Conservation (phyloP, 108 stramenopile genomes). For the Nitzschia putrida region DNA sequence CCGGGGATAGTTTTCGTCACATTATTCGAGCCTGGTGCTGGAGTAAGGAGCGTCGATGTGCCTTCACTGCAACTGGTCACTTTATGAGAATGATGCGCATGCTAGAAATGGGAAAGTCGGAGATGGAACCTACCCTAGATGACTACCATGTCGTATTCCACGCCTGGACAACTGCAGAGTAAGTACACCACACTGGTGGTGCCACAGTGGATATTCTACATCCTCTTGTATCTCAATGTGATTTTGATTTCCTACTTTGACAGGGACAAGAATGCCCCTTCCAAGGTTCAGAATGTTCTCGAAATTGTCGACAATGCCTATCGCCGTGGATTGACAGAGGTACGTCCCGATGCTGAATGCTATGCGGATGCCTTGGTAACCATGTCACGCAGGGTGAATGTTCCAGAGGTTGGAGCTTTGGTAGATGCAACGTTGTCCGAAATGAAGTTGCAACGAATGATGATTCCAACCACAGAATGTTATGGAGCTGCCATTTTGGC, state of each 20-base stretch:
- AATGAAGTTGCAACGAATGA: slow-evolving; percentile 61
- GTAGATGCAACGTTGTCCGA: slow-evolving; percentile 51
- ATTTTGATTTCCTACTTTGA: not conserved
- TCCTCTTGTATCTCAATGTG: not conserved
- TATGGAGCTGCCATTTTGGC: slow-evolving; percentile 72
- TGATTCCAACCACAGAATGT: slow-evolving; percentile 68
- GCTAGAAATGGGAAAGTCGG: slow-evolving; percentile 47
- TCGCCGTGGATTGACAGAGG: slow-evolving; percentile 38
- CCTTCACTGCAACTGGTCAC: slow-evolving; percentile 72
- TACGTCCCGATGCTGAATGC: slow-evolving; percentile 60
- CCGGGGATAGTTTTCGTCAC: slow-evolving; percentile 48
- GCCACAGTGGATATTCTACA: not conserved
- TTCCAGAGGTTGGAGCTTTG: slow-evolving; percentile 49
- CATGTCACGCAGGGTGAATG: slow-evolving; percentile 30
- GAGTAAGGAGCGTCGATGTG: slow-evolving; percentile 47
- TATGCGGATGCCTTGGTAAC: slow-evolving; percentile 58
- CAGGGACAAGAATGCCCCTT: slow-evolving; percentile 68
- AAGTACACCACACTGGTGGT: too few relatives aligned
- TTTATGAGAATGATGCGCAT: slow-evolving; percentile 68
- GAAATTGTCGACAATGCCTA: slow-evolving; percentile 56
- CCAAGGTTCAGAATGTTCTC: slow-evolving; percentile 58
- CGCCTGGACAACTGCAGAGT: slow-evolving; percentile 71
- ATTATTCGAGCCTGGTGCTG: slow-evolving; percentile 66
- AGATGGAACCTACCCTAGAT: slow-evolving; percentile 75
- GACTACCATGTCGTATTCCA: slow-evolving; percentile 73